phyloP scores from a whole-genome alignment of 2,329 filamentous ascomycete species.

The Emergomyces orientalis region DNA sequence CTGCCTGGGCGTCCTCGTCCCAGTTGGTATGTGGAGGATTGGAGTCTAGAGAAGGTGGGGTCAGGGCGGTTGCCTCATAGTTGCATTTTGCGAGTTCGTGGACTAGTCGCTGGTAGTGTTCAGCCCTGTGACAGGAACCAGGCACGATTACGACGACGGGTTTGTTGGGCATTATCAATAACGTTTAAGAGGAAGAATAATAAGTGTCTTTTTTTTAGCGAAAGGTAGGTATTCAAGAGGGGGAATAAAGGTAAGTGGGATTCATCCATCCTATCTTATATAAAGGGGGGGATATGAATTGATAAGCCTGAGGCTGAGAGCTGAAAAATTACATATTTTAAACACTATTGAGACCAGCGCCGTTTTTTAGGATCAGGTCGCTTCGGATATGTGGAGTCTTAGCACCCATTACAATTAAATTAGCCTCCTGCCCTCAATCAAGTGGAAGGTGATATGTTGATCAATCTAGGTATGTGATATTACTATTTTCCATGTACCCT shows the following conservation, averaged over 20 bases:
- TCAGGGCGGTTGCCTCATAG: neutral
- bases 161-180: neutral
- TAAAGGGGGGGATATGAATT: neutral
- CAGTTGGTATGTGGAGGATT: constrained; percentile 20
- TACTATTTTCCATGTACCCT: too few species aligned
- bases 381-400: too few species aligned
- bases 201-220: neutral
- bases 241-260: neutral
- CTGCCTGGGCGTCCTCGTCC: constrained; percentile 22
- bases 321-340: neutral
- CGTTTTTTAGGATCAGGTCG: too few species aligned
- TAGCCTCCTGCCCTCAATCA: too few species aligned
- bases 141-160: neutral
- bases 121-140: neutral
- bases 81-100: neutral
- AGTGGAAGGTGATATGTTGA: too few species aligned
- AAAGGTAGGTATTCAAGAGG: too few species aligned
- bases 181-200: neutral
- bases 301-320: neutral
- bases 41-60: constrained; percentile 16
- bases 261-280: too few species aligned
- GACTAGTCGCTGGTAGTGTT: neutral
- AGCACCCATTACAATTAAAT: too few species aligned
- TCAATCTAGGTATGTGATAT: too few species aligned
- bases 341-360: neutral